phyloP scores from a whole-genome alignment of 2,329 filamentous ascomycete genomes.

The Aspergillus chevalieri region DNA sequence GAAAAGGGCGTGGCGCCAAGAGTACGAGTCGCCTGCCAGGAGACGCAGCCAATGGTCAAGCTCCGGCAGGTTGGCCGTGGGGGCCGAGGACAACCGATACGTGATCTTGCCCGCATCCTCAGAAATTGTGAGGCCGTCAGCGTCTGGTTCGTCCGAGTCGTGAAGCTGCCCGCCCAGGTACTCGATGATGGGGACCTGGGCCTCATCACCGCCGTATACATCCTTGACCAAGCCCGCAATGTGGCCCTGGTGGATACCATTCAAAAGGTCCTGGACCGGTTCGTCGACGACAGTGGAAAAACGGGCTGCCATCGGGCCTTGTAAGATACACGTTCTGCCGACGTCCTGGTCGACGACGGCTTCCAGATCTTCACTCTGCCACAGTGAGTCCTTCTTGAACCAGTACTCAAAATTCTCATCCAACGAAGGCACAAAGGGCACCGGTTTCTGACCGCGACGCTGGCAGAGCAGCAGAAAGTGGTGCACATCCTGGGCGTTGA shows the following conservation, averaged over 20 bases:
- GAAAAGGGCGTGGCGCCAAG: slow-evolving; percentile 92
- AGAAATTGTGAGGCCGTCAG: slow-evolving; percentile 79
- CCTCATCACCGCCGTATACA: slow-evolving; percentile 67
- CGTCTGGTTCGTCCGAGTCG: slow-evolving; percentile 64
- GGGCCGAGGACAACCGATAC: slow-evolving; percentile 73
- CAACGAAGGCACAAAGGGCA: slow-evolving; percentile 89
- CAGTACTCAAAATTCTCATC: slow-evolving; percentile 98
- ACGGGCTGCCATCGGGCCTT: slow-evolving; percentile 86
- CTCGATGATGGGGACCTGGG: slow-evolving; percentile 75
- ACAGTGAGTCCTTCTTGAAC: slow-evolving; percentile 99
- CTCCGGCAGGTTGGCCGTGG: slow-evolving; percentile 68
- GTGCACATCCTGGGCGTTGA: slow-evolving; percentile 97
- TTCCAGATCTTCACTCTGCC: slow-evolving; percentile 97
- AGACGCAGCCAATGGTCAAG: slow-evolving; percentile 81
- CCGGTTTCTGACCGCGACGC: slow-evolving; percentile 87
- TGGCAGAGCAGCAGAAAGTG: slow-evolving; percentile 92
- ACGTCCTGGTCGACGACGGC: slow-evolving; percentile 96
- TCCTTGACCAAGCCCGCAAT: slow-evolving; percentile 74
- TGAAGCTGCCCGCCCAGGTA: slow-evolving; percentile 88
- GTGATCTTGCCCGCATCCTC: slow-evolving; percentile 73
- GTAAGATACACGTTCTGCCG: slow-evolving; percentile 88
- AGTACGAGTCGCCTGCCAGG: slow-evolving; percentile 76
- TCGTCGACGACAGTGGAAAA: slow-evolving; percentile 88
- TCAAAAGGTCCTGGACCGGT: slow-evolving; percentile 89
- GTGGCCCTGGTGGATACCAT: slow-evolving; percentile 81